Conservation (phyloP, 345 rosid genomes). For the Barbarea vulgaris region DNA sequence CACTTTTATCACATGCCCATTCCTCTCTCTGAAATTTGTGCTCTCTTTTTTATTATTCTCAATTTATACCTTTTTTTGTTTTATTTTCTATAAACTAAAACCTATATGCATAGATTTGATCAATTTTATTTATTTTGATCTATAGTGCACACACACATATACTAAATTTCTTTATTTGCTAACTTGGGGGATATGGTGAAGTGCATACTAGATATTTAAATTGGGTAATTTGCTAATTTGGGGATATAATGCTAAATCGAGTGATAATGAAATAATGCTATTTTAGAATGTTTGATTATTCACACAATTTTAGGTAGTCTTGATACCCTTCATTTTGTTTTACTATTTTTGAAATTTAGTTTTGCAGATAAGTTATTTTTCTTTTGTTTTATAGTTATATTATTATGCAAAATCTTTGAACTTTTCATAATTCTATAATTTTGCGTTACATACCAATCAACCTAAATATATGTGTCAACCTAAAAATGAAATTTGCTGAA, state of each 20-base stretch:
- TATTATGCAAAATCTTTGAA: background rate
- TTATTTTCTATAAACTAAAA: background rate
- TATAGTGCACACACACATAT: background rate
- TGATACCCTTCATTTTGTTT: background rate
- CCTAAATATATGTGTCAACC: background rate
- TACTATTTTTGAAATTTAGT: background rate
- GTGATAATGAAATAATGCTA: background rate
- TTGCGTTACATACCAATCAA: background rate
- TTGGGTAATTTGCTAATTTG: background rate
- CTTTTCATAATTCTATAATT: background rate
- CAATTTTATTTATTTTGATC: background rate
- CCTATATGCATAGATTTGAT: constrained; percentile 19
- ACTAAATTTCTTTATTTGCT: background rate
- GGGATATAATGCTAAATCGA: background rate
- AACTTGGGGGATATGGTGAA: background rate
- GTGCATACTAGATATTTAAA: background rate
- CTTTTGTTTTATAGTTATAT: background rate
- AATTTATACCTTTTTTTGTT: constrained; percentile 7
- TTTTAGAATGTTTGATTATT: background rate
- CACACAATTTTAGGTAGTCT: background rate
- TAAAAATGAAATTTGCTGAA: background rate
- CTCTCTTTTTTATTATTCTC: constrained; percentile 29
- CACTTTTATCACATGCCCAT: constrained; percentile 82
- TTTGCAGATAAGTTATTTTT: background rate
- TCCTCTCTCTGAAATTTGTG: constrained; percentile 29